phyloP scores from a whole-genome alignment of 768 basidiomycete genomes.

The Podaxis rugospora region DNA sequence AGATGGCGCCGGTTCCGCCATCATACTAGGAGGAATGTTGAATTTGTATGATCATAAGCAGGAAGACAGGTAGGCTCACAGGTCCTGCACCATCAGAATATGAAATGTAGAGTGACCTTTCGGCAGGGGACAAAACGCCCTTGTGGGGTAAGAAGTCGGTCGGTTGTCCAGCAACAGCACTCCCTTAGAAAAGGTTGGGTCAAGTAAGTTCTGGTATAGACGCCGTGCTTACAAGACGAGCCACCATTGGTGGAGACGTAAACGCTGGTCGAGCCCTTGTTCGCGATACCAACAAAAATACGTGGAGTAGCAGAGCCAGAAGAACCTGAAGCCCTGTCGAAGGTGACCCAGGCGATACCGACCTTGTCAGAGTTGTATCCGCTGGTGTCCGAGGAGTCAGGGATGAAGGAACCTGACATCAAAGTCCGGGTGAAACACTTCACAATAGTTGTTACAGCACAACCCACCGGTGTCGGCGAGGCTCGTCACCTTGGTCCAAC shows the following conservation, averaged over 20 bases:
- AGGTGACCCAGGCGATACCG: constrained; percentile 60
- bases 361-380: constrained; percentile 40
- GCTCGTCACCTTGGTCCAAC: constrained; percentile 55
- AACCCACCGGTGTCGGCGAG: constrained; percentile 54
- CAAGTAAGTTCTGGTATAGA: not conserved
- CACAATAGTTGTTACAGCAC: not conserved
- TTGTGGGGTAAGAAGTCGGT: constrained; percentile 60
- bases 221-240: constrained; percentile 41
- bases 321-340: constrained; percentile 53
- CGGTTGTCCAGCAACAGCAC: constrained; percentile 53
- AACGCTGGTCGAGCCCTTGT: constrained; percentile 46
- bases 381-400: constrained; percentile 45
- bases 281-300: constrained; percentile 68
- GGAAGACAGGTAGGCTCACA: constrained; percentile 18
- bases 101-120: constrained; percentile 54
- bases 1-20: constrained; percentile 45
- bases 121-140: constrained; percentile 56
- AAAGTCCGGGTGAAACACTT: not conserved
- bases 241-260: constrained; percentile 56
- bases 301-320: constrained; percentile 51
- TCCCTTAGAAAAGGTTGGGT: constrained; percentile 31
- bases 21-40: constrained; percentile 38
- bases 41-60: not conserved
- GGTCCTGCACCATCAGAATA: constrained; percentile 64
- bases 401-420: constrained; percentile 43